These are phyloP conservation scores for Panicum miliaceum DNA, from an alignment of 176 grass and related monocot genomes.

Conservation along the genomic window DNA sequence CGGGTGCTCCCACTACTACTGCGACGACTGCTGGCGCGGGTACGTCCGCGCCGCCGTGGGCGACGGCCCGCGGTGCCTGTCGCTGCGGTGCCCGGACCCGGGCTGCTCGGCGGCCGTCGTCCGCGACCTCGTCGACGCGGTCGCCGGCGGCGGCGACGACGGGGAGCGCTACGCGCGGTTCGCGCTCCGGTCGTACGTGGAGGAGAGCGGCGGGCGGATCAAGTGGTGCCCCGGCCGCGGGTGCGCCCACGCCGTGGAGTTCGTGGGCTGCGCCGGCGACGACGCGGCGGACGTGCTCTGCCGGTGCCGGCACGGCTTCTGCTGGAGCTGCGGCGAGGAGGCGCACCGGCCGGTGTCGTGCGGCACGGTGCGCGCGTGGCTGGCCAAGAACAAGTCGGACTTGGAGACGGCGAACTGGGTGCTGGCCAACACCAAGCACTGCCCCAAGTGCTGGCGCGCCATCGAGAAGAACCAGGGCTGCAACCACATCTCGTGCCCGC, in stretches of 20 bases:
- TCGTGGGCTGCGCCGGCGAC: neutral
- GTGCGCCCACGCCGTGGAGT: constrained; percentile 23
- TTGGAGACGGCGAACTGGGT: constrained; percentile 6
- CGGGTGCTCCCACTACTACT: constrained; percentile 22
- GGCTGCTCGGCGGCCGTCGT: constrained; percentile 14
- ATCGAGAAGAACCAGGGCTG: constrained; percentile 26
- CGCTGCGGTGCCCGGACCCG: constrained; percentile 37
- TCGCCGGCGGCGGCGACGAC: neutral
- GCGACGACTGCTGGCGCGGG: constrained; percentile 8
- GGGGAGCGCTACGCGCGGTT: neutral
- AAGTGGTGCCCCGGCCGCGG: constrained; percentile 41
- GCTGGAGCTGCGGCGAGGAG: constrained; percentile 44
- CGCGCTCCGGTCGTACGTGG: constrained; percentile 39
- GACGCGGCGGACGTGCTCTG: constrained; percentile 28
- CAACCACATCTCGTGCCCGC: neutral
- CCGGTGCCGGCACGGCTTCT: constrained; percentile 29
- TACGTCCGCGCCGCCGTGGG: constrained; percentile 32
- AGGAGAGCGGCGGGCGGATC: constrained; percentile 8
- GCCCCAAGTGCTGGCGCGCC: neutral
- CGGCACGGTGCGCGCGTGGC: constrained; percentile 32
- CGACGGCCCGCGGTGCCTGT: constrained; percentile 33
- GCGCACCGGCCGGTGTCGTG: constrained; percentile 46
- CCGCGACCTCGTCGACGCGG: constrained; percentile 8
- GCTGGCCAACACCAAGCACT: neutral
- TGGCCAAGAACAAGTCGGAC: constrained; percentile 10